Evolutionary conservation across 208 protist species (phyloP).

Genomic region (Leishmania mexicana): DNA sequence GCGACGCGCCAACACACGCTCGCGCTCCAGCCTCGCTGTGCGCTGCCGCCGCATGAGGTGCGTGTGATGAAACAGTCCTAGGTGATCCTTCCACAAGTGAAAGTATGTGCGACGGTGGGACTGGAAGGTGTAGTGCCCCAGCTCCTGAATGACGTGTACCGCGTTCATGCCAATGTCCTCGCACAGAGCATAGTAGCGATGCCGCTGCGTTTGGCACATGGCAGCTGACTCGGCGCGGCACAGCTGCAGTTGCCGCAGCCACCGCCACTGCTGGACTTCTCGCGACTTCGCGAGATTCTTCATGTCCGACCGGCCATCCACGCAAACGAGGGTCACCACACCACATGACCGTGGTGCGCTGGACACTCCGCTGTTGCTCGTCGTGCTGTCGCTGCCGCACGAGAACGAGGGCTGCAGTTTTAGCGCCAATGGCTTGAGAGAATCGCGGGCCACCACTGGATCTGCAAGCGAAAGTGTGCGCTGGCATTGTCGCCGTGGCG

Average conservation of each 20-base stretch:
- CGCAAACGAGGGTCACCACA: conserved; percentile 13
- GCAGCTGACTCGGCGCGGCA: conserved; percentile 54
- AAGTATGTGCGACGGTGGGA: conserved; percentile 38
- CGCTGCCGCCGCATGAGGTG: conserved; percentile 61
- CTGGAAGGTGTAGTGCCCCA: conserved; percentile 40
- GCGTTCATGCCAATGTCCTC: conserved; percentile 41
- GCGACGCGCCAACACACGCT: conserved; percentile 17
- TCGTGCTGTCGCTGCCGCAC: neutral
- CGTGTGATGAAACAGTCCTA: conserved; percentile 41
- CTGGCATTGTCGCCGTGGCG: neutral
- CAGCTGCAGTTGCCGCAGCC: conserved; percentile 53
- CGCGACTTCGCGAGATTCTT: conserved; percentile 33
- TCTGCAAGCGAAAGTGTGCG: neutral
- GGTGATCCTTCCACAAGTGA: conserved; percentile 52
- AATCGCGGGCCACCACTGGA: neutral
- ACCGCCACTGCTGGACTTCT: conserved; percentile 40
- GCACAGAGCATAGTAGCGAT: conserved; percentile 56
- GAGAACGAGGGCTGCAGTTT: neutral
- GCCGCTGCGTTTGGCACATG: conserved; percentile 64
- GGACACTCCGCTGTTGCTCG: neutral
- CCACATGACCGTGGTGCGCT: neutral
- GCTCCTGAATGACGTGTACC: conserved; percentile 42
- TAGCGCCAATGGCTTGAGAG: neutral
- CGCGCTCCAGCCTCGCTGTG: conserved; percentile 33
- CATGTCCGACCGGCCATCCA: conserved; percentile 56